Base-by-base conservation (phyloP, 202 grass and related monocot genomes). In the Musa balbisiana region DNA sequence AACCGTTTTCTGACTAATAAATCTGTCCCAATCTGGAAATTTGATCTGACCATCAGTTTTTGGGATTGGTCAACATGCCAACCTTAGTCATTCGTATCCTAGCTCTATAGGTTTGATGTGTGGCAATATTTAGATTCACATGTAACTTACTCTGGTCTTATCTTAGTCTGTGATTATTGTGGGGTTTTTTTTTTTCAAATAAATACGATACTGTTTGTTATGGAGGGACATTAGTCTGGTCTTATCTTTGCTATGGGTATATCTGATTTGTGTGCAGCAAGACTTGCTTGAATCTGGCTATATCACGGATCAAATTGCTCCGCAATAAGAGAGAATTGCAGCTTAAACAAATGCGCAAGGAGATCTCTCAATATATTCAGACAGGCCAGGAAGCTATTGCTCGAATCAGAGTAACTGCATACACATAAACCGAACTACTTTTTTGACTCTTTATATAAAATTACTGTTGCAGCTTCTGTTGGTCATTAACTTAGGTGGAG, bases 261-360 rank as follows among this genome's bases (percentile, higher is more conserved):
- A 53, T 52, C 19, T 77, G 20, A 51, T 59, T 24, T 49, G 74
- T 16, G 13, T 87, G 74, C 69, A 97, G 93, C 73, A 97, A 97
- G 84, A 97, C 90, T 75, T 97, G 87, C 83, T 84, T 97, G 84
- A 97, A 92, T 83, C 79, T 97, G 29, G 86, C 92, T 73, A 88
- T 97, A 81, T 97, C 93, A 60, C 87, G 93, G 76, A 97, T 97
- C 77, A 97, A 92, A 78, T 84, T 97, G 23, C 82, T 97, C 85
- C 88, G 86, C 17, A 97, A 97, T 64, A 97, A 89, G 82, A 97
- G 93, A 82, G 86, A 97, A 3, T 75, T 79, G 65, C 90, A 91
- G 66, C 86, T 92, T 14, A 88, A 88, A 83, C 86, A 83, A 76
- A 99, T 99, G 95, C 82, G 87, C 69, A 99, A 94, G 73, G 95